These are phyloP conservation scores for Rhizoclosmatium globosum DNA, from an alignment of 192 early-diverging fungal genomes.

Conservation along the genomic window DNA sequence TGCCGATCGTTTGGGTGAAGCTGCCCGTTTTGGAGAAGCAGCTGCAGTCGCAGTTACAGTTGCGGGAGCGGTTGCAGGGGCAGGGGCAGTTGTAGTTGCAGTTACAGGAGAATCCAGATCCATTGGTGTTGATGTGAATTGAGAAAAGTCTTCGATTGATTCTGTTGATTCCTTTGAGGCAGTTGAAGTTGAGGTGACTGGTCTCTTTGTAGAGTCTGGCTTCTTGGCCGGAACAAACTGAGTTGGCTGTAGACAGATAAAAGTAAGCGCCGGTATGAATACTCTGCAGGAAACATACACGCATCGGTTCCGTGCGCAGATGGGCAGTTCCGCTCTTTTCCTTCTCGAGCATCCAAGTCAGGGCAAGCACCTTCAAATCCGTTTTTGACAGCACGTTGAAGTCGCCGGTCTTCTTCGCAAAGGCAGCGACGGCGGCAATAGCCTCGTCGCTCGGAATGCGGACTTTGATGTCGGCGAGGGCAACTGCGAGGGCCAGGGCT, in stretches of 20 bases:
- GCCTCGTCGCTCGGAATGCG: conserved; percentile 17
- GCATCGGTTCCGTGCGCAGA: conserved; percentile 76
- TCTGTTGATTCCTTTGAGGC: too few relatives aligned
- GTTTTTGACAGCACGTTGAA: conserved; percentile 77
- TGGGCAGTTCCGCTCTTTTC: conserved; percentile 42
- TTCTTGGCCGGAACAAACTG: conserved; percentile 18
- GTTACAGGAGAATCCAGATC: too few relatives aligned
- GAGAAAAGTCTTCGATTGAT: too few relatives aligned
- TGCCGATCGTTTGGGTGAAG: not conserved
- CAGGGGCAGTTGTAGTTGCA: too few relatives aligned
- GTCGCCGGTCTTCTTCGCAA: conserved; percentile 93
- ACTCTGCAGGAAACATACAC: conserved; percentile 20
- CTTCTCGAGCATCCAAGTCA: conserved; percentile 88
- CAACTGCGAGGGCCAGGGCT: conserved; percentile 12
- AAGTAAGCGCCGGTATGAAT: not conserved
- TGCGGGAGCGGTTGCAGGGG: not conserved
- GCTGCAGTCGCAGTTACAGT: too few relatives aligned
- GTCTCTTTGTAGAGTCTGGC: too few relatives aligned
- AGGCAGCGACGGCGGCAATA: conserved; percentile 69
- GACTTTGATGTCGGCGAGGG: conserved; percentile 10
- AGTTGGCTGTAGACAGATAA: not conserved
- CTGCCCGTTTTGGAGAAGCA: too few relatives aligned
- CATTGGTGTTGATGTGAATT: too few relatives aligned
- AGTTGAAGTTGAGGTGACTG: too few relatives aligned
- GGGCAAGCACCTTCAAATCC: conserved; percentile 90